phyloP scores from a whole-genome alignment of 2,329 filamentous ascomycete genomes.

The Colletotrichum godetiae region DNA sequence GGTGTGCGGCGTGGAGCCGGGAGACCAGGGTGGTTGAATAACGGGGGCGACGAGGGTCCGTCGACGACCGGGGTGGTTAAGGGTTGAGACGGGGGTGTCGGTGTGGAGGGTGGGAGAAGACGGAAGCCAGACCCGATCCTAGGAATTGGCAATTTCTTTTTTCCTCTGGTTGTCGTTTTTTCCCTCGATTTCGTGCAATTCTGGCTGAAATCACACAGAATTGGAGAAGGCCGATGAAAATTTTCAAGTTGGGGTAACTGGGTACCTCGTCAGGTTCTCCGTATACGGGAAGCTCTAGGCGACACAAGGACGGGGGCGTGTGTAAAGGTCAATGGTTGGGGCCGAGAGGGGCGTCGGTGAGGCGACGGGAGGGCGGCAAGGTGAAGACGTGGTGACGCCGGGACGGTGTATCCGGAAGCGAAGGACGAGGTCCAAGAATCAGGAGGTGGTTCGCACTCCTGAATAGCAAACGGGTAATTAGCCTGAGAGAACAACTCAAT shows the following conservation, averaged over 20 bases:
- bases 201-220: conserved; percentile 5
- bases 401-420: conserved; percentile 11
- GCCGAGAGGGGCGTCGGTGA: conserved; percentile 23
- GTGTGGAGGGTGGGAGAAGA: conserved; percentile 33
- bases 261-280: neutral
- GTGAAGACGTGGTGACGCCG: conserved; percentile 13
- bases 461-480: conserved; percentile 3
- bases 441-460: conserved; percentile 1
- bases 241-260: conserved; percentile 8
- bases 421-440: neutral
- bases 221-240: conserved; percentile 17
- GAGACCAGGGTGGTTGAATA: conserved; percentile 25
- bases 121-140: conserved; percentile 34
- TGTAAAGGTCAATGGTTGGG: neutral
- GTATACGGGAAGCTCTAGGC: neutral
- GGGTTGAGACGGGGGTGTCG: conserved; percentile 12
- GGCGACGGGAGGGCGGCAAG: conserved; percentile 16
- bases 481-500: neutral
- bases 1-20: conserved; percentile 32
- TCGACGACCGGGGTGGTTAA: conserved; percentile 14
- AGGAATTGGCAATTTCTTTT: conserved; percentile 36
- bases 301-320: neutral
- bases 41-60: conserved; percentile 18
- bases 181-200: conserved; percentile 1
- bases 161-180: conserved; percentile 21